A percentile compares a stretch with the other conserved stretches of the same genome.
Evolutionary conservation across 2,329 filamentous ascomycete species (phyloP).

Genomic region (Exophiala sp.): DNA sequence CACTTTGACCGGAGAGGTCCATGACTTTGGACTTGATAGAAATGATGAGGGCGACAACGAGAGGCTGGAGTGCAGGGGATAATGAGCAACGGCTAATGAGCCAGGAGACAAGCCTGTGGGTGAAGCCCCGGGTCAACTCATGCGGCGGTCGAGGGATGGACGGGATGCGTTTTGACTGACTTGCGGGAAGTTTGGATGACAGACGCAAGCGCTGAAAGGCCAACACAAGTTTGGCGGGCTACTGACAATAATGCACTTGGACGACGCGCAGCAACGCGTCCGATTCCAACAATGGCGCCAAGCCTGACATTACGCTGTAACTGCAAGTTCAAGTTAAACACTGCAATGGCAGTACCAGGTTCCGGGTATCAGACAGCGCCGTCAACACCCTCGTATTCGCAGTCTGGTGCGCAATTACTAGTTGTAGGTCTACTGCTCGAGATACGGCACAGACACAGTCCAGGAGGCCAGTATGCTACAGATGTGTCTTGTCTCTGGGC

Average conservation of each 20-base stretch:
- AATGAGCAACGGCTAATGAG: conserved; percentile 2
- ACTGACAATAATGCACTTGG: no score
- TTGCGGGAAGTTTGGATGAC: neutral
- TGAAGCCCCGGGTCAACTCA: conserved; percentile 13
- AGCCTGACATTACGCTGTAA: no score
- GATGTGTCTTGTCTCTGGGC: neutral
- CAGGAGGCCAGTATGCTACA: neutral
- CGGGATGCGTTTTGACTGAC: conserved; percentile 1
- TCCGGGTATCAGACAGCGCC: no score
- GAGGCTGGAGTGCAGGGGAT: neutral
- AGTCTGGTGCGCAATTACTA: no score
- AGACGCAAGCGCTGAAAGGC: neutral
- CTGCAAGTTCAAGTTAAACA: no score
- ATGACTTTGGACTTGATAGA: conserved; percentile 8
- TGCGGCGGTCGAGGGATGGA: conserved; percentile 11
- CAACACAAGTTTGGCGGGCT: no score
- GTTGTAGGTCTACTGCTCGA: no score
- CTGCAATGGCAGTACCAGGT: no score
- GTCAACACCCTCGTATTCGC: no score
- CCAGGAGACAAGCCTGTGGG: conserved; percentile 12
- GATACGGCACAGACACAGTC: no score
- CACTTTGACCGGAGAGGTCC: conserved; percentile 10
- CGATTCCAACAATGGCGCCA: neutral
- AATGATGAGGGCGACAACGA: conserved; percentile 9
- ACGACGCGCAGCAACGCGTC: no score